These are phyloP conservation scores for Neonectria punicea DNA, from an alignment of 2,329 filamentous ascomycete genomes.

Conservation along the genomic window DNA sequence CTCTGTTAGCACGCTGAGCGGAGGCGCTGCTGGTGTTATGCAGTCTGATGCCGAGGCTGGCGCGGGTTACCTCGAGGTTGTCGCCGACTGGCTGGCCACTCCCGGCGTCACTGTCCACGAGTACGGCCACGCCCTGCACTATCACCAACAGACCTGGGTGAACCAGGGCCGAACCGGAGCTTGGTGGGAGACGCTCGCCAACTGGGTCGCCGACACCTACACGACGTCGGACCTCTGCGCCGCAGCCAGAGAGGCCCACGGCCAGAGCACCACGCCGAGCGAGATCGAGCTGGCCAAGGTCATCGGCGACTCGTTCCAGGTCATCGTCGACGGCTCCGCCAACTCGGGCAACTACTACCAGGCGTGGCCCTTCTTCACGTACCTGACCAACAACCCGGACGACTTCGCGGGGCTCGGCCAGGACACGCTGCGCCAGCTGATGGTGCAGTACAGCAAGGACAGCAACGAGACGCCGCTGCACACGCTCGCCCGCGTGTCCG, in stretches of 20 bases:
- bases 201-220: constrained; percentile 61
- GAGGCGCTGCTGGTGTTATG: constrained; percentile 55
- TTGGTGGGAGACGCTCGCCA: constrained; percentile 63
- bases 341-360: constrained; percentile 61
- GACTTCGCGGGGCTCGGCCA: constrained; percentile 53
- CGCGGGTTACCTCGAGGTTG: constrained; percentile 56
- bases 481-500: constrained; percentile 53
- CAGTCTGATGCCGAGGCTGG: constrained; percentile 53
- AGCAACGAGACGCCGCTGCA: constrained; percentile 63
- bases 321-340: constrained; percentile 57
- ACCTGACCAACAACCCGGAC: constrained; percentile 61
- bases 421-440: constrained; percentile 55
- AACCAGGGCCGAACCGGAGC: constrained; percentile 57
- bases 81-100: constrained; percentile 50
- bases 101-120: constrained; percentile 60
- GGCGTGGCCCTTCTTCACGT: constrained; percentile 62
- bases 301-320: constrained; percentile 59
- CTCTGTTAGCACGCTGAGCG: constrained; percentile 47
- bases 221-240: constrained; percentile 57
- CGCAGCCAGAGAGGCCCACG: constrained; percentile 48
- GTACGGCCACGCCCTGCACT: constrained; percentile 60
- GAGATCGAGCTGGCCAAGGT: constrained; percentile 56
- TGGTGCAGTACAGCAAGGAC: constrained; percentile 53
- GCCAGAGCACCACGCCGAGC: constrained; percentile 48
- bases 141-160: constrained; percentile 56